Base-by-base conservation (phyloP, 257 asterid species). In the Nicotiana benthamiana region DNA sequence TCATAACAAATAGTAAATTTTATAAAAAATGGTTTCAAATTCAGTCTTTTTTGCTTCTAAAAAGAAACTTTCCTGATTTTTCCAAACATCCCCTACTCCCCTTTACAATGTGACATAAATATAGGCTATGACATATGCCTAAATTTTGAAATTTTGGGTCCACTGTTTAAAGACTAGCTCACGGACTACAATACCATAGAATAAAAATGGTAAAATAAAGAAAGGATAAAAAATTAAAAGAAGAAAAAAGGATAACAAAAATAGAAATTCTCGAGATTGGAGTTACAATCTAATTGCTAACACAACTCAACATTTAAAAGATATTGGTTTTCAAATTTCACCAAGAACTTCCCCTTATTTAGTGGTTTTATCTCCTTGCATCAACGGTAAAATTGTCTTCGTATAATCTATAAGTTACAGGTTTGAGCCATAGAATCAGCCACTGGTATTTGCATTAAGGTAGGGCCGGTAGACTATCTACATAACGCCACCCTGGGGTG, bases 121-220 rank as follows among this genome's bases (percentile, higher is more conserved):
- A 70, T 80, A 61, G 82, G 76, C 85, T 27, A 64, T 87, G 91
- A 89, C 87, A 84, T 84, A 80, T 87, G 75, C 88, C 87, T 85
- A 81, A 70, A 81, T 79, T 57, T 36, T 13, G 4, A 80, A 80
- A 43, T 63, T 36, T 30, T 46, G 79, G 88, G 88, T 70, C 86
- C 83, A 80, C 86, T 59, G 57, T 62, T 60, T 74, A 32, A 40
- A 27, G 61, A 36, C 59, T 32, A 32, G 36, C 36, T 36, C 59
- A 64, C 70, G 59, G 82, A 79, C 18, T 62, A 9, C 40, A 79
- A 60, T 24, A 34, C 16, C 26, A 61, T 16, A 59, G 0, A 36
- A 77, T 20, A 59, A 11, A 57, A 77, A 12, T 20, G 36, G 12
- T 10, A 16, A 10, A 6, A 46, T 20, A 40, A 74, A 24, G 3